These are phyloP conservation scores for Melaleuca alternifolia DNA, from an alignment of 345 rosid genomes.

Conservation along the genomic window DNA sequence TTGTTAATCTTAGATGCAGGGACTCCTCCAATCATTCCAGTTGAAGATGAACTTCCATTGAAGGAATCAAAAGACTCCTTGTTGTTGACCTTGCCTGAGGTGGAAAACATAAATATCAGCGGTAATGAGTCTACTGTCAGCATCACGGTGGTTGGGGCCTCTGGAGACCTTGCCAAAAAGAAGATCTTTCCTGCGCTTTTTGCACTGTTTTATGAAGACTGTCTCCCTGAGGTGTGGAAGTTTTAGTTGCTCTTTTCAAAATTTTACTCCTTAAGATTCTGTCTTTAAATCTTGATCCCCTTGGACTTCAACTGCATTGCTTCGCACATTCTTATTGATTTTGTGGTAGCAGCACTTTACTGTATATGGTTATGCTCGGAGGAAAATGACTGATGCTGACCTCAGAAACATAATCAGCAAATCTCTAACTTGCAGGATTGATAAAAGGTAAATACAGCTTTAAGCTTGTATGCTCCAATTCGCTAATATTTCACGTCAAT, in stretches of 20 bases:
- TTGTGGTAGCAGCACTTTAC: constrained; percentile 65
- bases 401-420: constrained; percentile 87
- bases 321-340: background rate
- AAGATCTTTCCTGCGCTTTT: constrained; percentile 97
- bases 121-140: constrained; percentile 57
- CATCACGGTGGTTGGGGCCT: constrained; percentile 90
- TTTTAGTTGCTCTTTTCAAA: constrained; percentile 26
- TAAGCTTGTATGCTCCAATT: background rate
- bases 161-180: constrained; percentile 99
- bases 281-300: background rate
- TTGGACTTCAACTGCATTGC: background rate
- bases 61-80: constrained; percentile 32
- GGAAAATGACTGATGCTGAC: constrained; percentile 90
- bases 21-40: constrained; percentile 24
- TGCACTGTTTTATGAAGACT: constrained; percentile 78
- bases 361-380: constrained; percentile 80
- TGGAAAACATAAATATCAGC: constrained; percentile 25
- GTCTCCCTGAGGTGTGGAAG: constrained; percentile 66
- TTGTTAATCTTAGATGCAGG: constrained; percentile 31
- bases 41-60: constrained; percentile 21
- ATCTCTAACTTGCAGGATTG: constrained; percentile 89
- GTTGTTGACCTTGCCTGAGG: constrained; percentile 21
- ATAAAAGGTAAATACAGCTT: constrained; percentile 51
- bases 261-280: constrained; percentile 54
- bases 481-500: background rate